Percentiles rank a stretch among this genome's conserved stretches.
phyloP scores from a whole-genome alignment of 345 rosid species.

The Trapa bicornis region DNA sequence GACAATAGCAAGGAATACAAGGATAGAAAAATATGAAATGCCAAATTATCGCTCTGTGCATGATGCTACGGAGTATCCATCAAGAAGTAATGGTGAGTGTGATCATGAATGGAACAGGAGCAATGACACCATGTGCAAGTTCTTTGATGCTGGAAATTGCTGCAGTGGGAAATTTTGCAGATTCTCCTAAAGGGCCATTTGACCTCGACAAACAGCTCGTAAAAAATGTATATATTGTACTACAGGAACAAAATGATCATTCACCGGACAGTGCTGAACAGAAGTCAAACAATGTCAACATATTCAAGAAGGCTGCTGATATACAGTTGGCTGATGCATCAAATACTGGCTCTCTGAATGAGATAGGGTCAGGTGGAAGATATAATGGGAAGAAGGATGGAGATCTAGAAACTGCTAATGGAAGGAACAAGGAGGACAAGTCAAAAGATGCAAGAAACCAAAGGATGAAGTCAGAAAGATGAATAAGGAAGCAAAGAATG shows the following conservation, averaged over 20 bases:
- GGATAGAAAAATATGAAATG: conserved; percentile 28
- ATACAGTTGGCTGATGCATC: conserved; percentile 16
- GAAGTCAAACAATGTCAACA: conserved; percentile 12
- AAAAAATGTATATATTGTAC: conserved; percentile 21
- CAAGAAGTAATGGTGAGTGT: conserved; percentile 24
- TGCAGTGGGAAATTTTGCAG: conserved; percentile 29
- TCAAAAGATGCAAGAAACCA: conserved; percentile 22
- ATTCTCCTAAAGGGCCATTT: conserved; percentile 20
- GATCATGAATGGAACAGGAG: conserved; percentile 5
- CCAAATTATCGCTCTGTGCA: conserved; percentile 27
- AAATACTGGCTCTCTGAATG: conserved; percentile 12
- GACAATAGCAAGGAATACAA: conserved; percentile 45
- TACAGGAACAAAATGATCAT: conserved; percentile 38
- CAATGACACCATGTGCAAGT: conserved; percentile 32
- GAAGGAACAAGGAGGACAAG: conserved; percentile 22
- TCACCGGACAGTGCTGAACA: conserved; percentile 30
- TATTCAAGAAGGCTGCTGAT: conserved; percentile 14
- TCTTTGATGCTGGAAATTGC: conserved; percentile 57
- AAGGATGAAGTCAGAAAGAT: conserved; percentile 52
- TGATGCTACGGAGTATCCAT: conserved; percentile 31
- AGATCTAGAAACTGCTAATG: conserved; percentile 20
- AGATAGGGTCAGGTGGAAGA: conserved; percentile 18
- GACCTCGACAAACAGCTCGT: conserved; percentile 22
- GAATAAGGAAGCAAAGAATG: conserved; percentile 57
- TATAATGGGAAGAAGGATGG: conserved; percentile 18